Evolutionary conservation across 495 filamentous ascomycete species (phyloP).

Genomic region (Penicillium taxi): DNA sequence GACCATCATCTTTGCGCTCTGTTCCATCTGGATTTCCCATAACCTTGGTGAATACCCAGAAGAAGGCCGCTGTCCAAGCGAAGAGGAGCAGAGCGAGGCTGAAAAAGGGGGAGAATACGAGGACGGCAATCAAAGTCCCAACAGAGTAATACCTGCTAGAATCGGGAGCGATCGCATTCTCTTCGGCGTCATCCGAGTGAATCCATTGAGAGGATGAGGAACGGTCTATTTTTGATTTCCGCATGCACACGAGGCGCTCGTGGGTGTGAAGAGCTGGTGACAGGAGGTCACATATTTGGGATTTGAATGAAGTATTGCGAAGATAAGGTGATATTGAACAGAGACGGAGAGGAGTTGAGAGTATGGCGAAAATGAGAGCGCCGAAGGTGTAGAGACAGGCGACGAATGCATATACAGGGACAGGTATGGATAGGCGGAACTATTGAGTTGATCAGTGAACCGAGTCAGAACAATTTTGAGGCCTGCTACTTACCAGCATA

Average conservation of each 20-base stretch:
- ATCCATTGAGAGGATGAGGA: conserved; percentile 31
- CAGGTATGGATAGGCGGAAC: conserved; percentile 42
- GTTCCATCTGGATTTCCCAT: conserved; percentile 57
- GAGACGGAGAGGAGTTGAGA: conserved; percentile 36
- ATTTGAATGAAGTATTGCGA: conserved; percentile 28
- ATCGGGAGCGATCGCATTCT: conserved; percentile 11
- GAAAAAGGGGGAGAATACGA: conserved; percentile 47
- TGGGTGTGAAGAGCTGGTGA: conserved; percentile 38
- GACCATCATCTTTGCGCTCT: conserved; percentile 54
- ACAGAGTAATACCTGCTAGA: conserved; percentile 25
- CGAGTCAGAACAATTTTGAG: not conserved
- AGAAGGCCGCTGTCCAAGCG: conserved; percentile 53
- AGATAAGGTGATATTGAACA: conserved; percentile 33
- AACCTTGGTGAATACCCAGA: conserved; percentile 56
- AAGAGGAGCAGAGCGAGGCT: conserved; percentile 46
- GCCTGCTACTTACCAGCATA: conserved; percentile 28
- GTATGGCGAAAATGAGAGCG: conserved; percentile 33
- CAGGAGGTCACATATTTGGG: conserved; percentile 35
- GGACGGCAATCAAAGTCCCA: conserved; percentile 38
- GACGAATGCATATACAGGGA: conserved; percentile 38
- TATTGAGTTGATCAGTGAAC: conserved; percentile 8
- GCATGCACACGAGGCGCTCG: conserved; percentile 32
- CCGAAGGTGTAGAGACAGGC: conserved; percentile 40
- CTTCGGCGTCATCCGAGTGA: conserved; percentile 20
- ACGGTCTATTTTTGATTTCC: conserved; percentile 17